Base-by-base conservation (phyloP, 2,329 filamentous ascomycete genomes). In the Colletotrichum sidae region DNA sequence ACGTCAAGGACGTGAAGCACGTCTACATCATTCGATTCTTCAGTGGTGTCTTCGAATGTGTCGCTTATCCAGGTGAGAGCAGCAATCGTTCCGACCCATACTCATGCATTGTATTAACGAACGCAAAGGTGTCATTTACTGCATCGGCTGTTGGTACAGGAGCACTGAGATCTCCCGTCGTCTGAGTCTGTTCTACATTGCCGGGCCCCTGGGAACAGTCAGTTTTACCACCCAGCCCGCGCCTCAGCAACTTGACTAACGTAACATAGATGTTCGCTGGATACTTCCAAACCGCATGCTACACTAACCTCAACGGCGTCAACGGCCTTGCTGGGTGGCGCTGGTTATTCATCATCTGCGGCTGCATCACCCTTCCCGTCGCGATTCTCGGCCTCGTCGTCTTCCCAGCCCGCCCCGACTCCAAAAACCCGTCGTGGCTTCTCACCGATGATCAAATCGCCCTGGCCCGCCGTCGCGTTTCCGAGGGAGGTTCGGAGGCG, bases 1-100 rank as follows among this genome's bases (percentile, higher is more conserved):
- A 69, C 69, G 71, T 74, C 5, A 73, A 69, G 15, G 74, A 72
- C 17, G 70, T 75, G 9, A 61, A 74, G 37, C 74, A 76, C 12
- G 45, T 61, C 1, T 79, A 78, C 57, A 76, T 73, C 8, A 70
- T 78, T 64, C 52, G 51, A 11, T 61, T 61, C 33, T 61, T 61
- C 38, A 49, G 50, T 11, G 51, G 58, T 44, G 52, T 61, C 2
- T 61, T 61, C 33, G 51, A 61, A 8, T 61, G 58, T 41, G 58
- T 61, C 8, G 58, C 52, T 2, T 61, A 50, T n/a, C 55, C 55
- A 7, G 6, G 25, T 25, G 25, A 25, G 25, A 25, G 25, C 25
- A 25, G 25, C 3, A 25, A 5, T 25, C 4, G 25, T 25, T 25
- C 25, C 25, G 25, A 5, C 25, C 25, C 4, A 25, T 25, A 25